phyloP scores from a whole-genome alignment of 441 rosid species.

The Rhodomyrtus psidioides region DNA sequence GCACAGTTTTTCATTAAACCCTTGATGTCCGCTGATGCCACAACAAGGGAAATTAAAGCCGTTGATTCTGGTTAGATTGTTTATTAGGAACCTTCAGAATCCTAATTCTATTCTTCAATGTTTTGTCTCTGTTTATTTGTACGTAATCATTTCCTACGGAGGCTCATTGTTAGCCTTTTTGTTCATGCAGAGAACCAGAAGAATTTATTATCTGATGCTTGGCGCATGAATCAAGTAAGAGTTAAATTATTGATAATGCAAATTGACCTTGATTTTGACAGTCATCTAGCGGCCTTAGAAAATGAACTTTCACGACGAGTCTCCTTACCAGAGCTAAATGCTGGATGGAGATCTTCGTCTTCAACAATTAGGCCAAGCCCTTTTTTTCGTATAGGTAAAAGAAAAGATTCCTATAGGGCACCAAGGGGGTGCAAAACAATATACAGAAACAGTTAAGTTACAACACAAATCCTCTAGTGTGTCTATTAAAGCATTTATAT shows the following conservation, averaged over 20 bases:
- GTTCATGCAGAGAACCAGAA: constrained; percentile 72
- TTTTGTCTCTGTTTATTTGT: neutral
- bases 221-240: constrained; percentile 86
- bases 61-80: constrained; percentile 76
- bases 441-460: neutral
- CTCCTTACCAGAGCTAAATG: neutral
- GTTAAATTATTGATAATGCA: neutral
- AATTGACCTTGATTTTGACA: neutral
- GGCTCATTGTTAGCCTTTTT: constrained; percentile 10
- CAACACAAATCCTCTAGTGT: neutral
- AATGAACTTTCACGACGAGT: neutral
- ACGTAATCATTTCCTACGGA: neutral
- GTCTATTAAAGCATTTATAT: neutral
- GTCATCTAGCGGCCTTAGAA: neutral
- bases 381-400: neutral
- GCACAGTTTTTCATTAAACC: constrained; percentile 88
- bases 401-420: neutral
- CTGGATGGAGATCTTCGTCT: neutral
- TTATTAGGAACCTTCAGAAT: neutral
- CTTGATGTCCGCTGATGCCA: constrained; percentile 91
- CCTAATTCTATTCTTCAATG: neutral
- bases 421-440: neutral
- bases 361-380: neutral
- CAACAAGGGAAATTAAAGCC: constrained; percentile 79
- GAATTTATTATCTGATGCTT: constrained; percentile 68